Base-by-base conservation (phyloP, 805 yeast species). In the Ogataea corticis region DNA sequence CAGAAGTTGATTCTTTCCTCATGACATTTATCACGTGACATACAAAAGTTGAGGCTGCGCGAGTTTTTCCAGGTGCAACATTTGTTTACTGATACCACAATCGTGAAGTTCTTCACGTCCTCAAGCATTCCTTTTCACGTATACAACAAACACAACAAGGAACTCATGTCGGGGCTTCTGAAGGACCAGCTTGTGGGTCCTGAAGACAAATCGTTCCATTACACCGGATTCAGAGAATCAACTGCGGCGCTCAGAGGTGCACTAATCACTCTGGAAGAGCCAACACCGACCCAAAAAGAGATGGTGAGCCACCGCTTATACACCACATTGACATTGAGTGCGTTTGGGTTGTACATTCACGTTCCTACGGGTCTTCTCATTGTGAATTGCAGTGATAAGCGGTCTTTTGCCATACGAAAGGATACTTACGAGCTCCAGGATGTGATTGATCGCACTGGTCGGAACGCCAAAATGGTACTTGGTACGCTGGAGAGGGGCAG, bases 331-430 rank as follows among this genome's bases (percentile, higher is more conserved):
- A 44, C 51, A 7, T 38, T 61, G 18, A 58, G 65, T 37, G 29
- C 61, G 9, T 61, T 57, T 47, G 68, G 67, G 1, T 38, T 63
- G 2, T 61, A 61, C 37, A 19, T 61, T 3, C 63, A 61, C 34
- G 15, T 29, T 4, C 46, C 54, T 4, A 53, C 60, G 3, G 46
- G 52, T 7, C 14, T 59, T 2, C 30, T 61, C 1, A 33, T 62
- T 9, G 62, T 63, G 3, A 33, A 46, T 25, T 57, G 61, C 31
- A 12, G 32, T 3, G 45, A 45, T 16, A 56, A 54, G 38, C 38
- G 45, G n/a, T 60, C 66, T 0, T 58, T 58, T 37, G 51, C 62
- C 2, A 45, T 63, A 2, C 33, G 65, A 33, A 51, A 48, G 10
- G 51, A 52, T 11, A 21, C 44, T 10, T 55, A 44, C 33, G 67